These are phyloP conservation scores for Colletotrichum sp. DNA, from an alignment of 2,329 filamentous ascomycete genomes.

Conservation along the genomic window DNA sequence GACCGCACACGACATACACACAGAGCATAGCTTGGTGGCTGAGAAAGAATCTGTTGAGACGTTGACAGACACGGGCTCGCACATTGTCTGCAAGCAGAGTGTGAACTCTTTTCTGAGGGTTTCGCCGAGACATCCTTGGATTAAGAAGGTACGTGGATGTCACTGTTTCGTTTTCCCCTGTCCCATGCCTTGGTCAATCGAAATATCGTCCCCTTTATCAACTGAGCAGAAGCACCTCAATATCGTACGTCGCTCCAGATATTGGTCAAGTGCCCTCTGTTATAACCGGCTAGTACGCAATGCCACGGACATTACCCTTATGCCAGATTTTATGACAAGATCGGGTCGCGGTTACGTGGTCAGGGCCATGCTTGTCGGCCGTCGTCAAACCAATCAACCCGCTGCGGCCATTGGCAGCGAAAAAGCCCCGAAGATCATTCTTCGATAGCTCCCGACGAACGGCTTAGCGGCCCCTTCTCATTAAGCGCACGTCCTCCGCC, in stretches of 20 bases:
- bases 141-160: background rate
- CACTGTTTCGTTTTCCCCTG: background rate
- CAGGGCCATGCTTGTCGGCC: slow-evolving; percentile 20
- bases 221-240: background rate
- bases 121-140: background rate
- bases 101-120: background rate
- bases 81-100: background rate
- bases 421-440: slow-evolving; percentile 19
- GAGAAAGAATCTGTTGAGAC: background rate
- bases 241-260: background rate
- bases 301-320: slow-evolving; percentile 12
- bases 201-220: background rate
- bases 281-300: background rate
- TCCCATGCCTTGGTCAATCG: background rate
- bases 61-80: background rate
- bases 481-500: slow-evolving; percentile 9
- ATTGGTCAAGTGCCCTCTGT: background rate
- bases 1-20: background rate
- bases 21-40: background rate
- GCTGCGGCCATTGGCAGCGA: slow-evolving; percentile 10
- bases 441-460: slow-evolving; percentile 16
- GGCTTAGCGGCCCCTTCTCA: slow-evolving; percentile 8
- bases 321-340: slow-evolving; percentile 17
- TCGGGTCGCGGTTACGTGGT: slow-evolving; percentile 15
- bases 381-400: background rate